phyloP scores from a whole-genome alignment of 148 eudicot species.

The Fagopyrum tataricum region DNA sequence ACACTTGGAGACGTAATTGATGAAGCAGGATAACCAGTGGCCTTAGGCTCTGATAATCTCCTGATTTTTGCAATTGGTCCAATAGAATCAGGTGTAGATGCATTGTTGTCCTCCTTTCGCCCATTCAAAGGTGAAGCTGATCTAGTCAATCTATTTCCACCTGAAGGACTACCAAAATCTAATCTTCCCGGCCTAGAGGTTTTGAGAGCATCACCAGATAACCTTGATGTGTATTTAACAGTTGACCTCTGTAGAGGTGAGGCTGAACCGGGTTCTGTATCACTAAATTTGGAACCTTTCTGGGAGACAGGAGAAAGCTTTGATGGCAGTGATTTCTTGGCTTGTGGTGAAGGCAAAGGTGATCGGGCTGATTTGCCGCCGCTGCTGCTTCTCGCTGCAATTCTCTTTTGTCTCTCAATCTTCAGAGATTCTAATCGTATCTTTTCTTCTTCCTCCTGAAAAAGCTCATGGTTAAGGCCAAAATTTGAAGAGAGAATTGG shows the following conservation, averaged over 20 bases:
- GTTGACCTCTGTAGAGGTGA: slow-evolving; percentile 95
- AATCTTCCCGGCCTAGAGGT: slow-evolving; percentile 44
- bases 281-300: slow-evolving; percentile 83
- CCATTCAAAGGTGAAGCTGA: slow-evolving; percentile 61
- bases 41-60: slow-evolving; percentile 92
- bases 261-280: slow-evolving; percentile 78
- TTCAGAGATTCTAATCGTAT: slow-evolving; percentile 77
- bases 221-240: slow-evolving; percentile 40
- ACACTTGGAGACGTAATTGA: slow-evolving; percentile 41
- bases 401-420: slow-evolving; percentile 88
- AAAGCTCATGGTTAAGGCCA: slow-evolving; percentile 2
- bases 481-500: too few relatives aligned
- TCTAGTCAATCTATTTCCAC: slow-evolving; percentile 57
- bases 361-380: slow-evolving; percentile 34
- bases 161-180: slow-evolving; percentile 13
- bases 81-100: slow-evolving; percentile 55
- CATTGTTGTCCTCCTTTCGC: slow-evolving; percentile 39
- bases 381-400: slow-evolving; percentile 61
- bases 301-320: slow-evolving; percentile 61
- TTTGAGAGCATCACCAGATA: slow-evolving; percentile 42
- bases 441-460: slow-evolving; percentile 78
- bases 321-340: slow-evolving; percentile 43
- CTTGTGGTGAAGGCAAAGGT: slow-evolving; percentile 37
- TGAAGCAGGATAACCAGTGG: slow-evolving; percentile 28
- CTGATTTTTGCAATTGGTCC: slow-evolving; percentile 60